Percentiles rank a stretch among this genome's conserved stretches.
These are phyloP conservation scores for Amphirosellinia nigrospora DNA, from an alignment of 495 filamentous ascomycete species.

Conservation along the genomic window DNA sequence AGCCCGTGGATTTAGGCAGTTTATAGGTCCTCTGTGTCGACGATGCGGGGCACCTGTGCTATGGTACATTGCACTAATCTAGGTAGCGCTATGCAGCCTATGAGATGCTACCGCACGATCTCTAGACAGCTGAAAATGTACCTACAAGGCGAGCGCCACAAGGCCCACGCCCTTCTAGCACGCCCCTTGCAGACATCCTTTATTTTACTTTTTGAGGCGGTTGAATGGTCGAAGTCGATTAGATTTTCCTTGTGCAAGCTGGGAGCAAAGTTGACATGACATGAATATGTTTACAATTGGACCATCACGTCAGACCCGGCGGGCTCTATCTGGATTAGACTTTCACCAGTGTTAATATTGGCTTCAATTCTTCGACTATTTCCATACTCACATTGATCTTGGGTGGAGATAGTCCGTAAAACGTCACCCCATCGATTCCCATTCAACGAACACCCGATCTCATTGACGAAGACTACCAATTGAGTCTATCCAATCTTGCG, in stretches of 20 bases:
- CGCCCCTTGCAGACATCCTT: slow-evolving; percentile 23
- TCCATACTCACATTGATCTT: background rate
- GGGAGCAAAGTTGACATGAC: background rate
- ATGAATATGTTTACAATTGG: background rate
- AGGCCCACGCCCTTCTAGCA: slow-evolving; percentile 11
- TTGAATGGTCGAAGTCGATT: background rate
- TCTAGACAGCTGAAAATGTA: slow-evolving; percentile 9
- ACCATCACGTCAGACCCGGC: background rate
- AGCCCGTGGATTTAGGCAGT: slow-evolving; percentile 3
- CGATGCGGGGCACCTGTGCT: slow-evolving; percentile 1
- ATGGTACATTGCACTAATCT: slow-evolving; percentile 7
- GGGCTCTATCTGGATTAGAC: background rate
- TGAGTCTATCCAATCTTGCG: background rate
- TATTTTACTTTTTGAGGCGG: background rate
- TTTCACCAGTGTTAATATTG: background rate
- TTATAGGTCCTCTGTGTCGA: slow-evolving; percentile 1
- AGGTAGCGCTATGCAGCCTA: slow-evolving; percentile 5
- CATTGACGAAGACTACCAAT: background rate
- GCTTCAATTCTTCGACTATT: background rate
- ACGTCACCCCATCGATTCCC: background rate
- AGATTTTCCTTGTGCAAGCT: background rate
- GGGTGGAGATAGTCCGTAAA: background rate
- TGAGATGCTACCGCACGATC: background rate
- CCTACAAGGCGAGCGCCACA: slow-evolving; percentile 16
- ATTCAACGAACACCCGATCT: background rate